These are phyloP conservation scores for Catunica adiposa DNA, from an alignment of 2,329 filamentous ascomycete species.

Conservation along the genomic window DNA sequence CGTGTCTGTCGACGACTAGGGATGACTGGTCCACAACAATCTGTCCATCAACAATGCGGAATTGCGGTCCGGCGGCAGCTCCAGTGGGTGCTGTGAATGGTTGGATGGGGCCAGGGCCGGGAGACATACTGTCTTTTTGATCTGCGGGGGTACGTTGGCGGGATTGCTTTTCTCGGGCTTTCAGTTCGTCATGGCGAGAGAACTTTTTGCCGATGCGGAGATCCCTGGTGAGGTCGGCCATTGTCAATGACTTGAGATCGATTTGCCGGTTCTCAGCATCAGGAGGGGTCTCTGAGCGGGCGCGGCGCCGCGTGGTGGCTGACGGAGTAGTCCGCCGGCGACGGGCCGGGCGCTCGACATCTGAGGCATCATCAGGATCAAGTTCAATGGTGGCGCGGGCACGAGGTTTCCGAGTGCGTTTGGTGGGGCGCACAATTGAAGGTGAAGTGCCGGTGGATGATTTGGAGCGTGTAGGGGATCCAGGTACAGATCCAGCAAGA, in stretches of 20 bases:
- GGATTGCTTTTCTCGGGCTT: slow-evolving; percentile 43
- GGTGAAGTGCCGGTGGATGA: not conserved
- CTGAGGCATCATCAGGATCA: slow-evolving; percentile 10
- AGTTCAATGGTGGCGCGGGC: slow-evolving; percentile 16
- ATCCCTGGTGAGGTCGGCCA: slow-evolving; percentile 57
- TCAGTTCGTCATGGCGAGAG: slow-evolving; percentile 55
- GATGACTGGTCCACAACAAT: slow-evolving; percentile 56
- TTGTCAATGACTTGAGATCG: slow-evolving; percentile 49
- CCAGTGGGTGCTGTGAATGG: slow-evolving; percentile 13
- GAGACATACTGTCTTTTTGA: slow-evolving; percentile 19
- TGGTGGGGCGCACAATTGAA: not conserved
- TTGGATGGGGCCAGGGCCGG: not conserved
- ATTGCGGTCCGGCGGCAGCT: slow-evolving; percentile 31
- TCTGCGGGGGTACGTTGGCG: slow-evolving; percentile 24
- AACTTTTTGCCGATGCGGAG: slow-evolving; percentile 59
- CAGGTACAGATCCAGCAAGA: slow-evolving; percentile 8
- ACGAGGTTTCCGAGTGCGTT: slow-evolving; percentile 18
- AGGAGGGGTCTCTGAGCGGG: slow-evolving; percentile 41
- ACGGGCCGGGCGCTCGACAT: slow-evolving; percentile 15
- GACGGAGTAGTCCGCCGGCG: not conserved
- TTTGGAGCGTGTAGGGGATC: not conserved
- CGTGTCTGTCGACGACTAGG: slow-evolving; percentile 51
- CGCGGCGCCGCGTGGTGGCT: slow-evolving; percentile 19
- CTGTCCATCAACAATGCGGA: slow-evolving; percentile 53
- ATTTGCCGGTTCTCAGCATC: slow-evolving; percentile 46